These are phyloP conservation scores for Ambrosiella cleistominuta DNA, from an alignment of 2,329 filamentous ascomycete species.

Conservation along the genomic window DNA sequence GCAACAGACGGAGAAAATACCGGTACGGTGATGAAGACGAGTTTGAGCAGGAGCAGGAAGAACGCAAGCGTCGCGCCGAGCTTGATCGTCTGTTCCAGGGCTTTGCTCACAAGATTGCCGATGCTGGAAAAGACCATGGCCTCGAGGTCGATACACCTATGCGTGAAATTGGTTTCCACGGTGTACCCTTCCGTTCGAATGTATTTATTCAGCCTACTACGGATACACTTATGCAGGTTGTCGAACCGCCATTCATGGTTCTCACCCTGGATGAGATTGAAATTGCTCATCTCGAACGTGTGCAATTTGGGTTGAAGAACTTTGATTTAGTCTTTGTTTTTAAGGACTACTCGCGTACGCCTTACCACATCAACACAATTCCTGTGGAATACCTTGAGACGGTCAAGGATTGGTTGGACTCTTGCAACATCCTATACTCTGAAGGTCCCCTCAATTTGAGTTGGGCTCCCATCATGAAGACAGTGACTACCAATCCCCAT, in stretches of 20 bases:
- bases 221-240: conserved; percentile 90
- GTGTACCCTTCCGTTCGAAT: conserved; percentile 88
- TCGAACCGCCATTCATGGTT: conserved; percentile 92
- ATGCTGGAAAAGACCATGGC: conserved; percentile 78
- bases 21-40: conserved; percentile 96
- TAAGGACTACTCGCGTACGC: conserved; percentile 85
- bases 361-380: conserved; percentile 93
- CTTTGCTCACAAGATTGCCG: conserved; percentile 94
- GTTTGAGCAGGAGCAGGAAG: conserved; percentile 95
- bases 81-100: conserved; percentile 90
- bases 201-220: conserved; percentile 93
- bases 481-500: conserved; percentile 82
- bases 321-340: conserved; percentile 98
- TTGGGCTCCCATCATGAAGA: conserved; percentile 99
- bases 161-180: conserved; percentile 88
- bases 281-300: conserved; percentile 86
- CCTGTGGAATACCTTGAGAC: conserved; percentile 86
- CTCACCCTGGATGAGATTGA: conserved; percentile 92
- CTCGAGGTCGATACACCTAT: conserved; percentile 94
- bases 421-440: conserved; percentile 80
- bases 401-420: conserved; percentile 96
- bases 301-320: conserved; percentile 93
- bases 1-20: conserved; percentile 93
- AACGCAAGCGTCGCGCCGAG: conserved; percentile 74
- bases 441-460: conserved; percentile 95